Percentiles rank a stretch among this genome's conserved stretches.
Conservation (phyloP, 2,329 filamentous ascomycete species). For the Colletotrichum nymphaeae region DNA sequence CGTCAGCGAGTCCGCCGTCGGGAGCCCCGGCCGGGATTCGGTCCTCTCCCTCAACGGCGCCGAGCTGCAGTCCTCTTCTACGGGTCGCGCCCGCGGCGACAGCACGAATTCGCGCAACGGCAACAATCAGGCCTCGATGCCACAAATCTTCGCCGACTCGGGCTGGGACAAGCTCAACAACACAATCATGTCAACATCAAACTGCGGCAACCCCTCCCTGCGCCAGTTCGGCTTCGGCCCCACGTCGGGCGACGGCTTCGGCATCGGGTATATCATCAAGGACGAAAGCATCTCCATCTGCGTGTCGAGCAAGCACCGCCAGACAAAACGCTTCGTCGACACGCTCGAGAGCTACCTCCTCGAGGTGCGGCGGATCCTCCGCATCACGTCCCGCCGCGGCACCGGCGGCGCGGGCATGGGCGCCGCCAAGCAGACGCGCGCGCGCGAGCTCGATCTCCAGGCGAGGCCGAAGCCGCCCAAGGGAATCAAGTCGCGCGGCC, state of each 20-base stretch:
- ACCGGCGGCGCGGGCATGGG: constrained; percentile 28
- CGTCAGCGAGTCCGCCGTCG: constrained; percentile 53
- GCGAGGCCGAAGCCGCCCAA: constrained; percentile 49
- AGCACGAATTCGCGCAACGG: constrained; percentile 62
- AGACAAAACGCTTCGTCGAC: constrained; percentile 91
- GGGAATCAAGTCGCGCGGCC: constrained; percentile 77
- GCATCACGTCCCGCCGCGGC: constrained; percentile 68
- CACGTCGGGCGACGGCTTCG: constrained; percentile 92
- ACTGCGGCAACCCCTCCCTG: constrained; percentile 95
- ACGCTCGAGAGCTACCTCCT: constrained; percentile 90
- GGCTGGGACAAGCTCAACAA: constrained; percentile 97
- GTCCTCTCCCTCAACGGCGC: constrained; percentile 54
- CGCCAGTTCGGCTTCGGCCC: constrained; percentile 97
- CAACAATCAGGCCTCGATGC: constrained; percentile 63
- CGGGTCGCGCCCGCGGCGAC: constrained; percentile 57
- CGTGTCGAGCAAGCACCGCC: constrained; percentile 91
- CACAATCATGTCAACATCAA: constrained; percentile 95
- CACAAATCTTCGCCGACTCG: constrained; percentile 84
- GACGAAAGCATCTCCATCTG: constrained; percentile 91
- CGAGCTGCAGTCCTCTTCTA: constrained; percentile 36
- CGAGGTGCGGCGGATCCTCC: constrained; percentile 87
- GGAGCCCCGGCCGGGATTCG: constrained; percentile 66
- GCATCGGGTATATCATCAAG: constrained; percentile 99
- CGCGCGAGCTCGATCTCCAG: constrained; percentile 62
- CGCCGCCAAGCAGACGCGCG: constrained; percentile 58